phyloP scores from a whole-genome alignment of 2,329 filamentous ascomycete genomes.

The Elsinoe perseae region DNA sequence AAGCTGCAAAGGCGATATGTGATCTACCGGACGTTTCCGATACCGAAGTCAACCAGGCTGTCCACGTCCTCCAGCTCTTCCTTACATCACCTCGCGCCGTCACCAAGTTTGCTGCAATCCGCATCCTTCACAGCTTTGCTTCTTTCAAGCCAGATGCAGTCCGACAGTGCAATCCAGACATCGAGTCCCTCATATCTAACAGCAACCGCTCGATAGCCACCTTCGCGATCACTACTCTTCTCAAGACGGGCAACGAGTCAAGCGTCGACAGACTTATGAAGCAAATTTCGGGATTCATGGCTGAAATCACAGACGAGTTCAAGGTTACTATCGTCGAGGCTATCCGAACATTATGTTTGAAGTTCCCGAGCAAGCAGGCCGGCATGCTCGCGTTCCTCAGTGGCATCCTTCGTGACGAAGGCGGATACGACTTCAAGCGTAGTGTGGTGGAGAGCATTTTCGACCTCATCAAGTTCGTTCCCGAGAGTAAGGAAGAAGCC shows the following conservation, averaged over 20 bases:
- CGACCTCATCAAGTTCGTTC: conserved; percentile 97
- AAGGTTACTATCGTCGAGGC: conserved; percentile 99
- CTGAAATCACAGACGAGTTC: conserved; percentile 98
- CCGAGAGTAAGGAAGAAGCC: conserved; percentile 72
- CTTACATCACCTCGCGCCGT: conserved; percentile 90
- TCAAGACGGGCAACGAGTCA: conserved; percentile 96
- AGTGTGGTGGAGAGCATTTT: conserved; percentile 99
- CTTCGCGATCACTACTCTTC: conserved; percentile 93
- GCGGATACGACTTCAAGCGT: conserved; percentile 96
- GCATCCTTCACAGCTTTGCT: conserved; percentile 92
- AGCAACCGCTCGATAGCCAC: conserved; percentile 95
- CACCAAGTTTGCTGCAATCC: conserved; percentile 94
- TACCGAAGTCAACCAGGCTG: conserved; percentile 80
- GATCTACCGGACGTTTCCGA: conserved; percentile 90
- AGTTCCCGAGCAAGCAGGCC: conserved; percentile 96
- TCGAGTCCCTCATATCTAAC: conserved; percentile 93
- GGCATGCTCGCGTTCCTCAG: conserved; percentile 97
- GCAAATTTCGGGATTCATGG: conserved; percentile 97
- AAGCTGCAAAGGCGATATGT: conserved; percentile 96
- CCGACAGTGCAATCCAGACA: conserved; percentile 90
- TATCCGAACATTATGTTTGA: conserved; percentile 89
- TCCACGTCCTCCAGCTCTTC: conserved; percentile 94
- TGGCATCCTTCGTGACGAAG: conserved; percentile 92
- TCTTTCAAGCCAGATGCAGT: conserved; percentile 93
- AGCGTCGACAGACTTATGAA: conserved; percentile 97